Conservation (phyloP, 768 basidiomycete species). For the Tulasnella sp. region DNA sequence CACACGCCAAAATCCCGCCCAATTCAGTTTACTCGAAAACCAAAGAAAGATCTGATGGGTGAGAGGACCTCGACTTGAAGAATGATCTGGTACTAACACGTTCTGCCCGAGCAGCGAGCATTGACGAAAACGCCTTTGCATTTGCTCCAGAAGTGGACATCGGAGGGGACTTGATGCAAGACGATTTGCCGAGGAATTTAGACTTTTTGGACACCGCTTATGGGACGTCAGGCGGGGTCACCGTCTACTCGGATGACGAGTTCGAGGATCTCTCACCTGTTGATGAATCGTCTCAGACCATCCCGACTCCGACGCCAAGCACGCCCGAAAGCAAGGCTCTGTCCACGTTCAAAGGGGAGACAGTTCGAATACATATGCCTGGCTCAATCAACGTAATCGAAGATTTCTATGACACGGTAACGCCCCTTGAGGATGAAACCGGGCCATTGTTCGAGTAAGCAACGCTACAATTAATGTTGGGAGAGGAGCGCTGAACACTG, state of each 20-base stretch:
- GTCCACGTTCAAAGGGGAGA: constrained; percentile 70
- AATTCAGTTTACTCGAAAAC: constrained; percentile 5
- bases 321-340: constrained; percentile 27
- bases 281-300: constrained; percentile 5
- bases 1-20: neutral
- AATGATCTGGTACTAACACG: neutral
- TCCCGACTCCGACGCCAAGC: neutral
- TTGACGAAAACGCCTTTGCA: constrained; percentile 79
- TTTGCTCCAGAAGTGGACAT: constrained; percentile 64
- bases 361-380: constrained; percentile 64
- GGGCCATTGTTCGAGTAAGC: constrained; percentile 13
- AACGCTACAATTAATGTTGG: neutral
- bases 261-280: constrained; percentile 37
- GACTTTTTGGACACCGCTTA: constrained; percentile 85
- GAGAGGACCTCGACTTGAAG: neutral
- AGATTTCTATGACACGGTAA: constrained; percentile 61
- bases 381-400: constrained; percentile 62
- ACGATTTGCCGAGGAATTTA: constrained; percentile 75
- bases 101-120: constrained; percentile 27
- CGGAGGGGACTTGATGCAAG: constrained; percentile 79
- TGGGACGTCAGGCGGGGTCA: constrained; percentile 65
- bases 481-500: neutral
- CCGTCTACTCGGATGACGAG: constrained; percentile 62
- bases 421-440: constrained; percentile 39
- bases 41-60: constrained; percentile 8